These are phyloP conservation scores for Triangularia verruculosa DNA, from an alignment of 2,329 filamentous ascomycete genomes.

Conservation along the genomic window DNA sequence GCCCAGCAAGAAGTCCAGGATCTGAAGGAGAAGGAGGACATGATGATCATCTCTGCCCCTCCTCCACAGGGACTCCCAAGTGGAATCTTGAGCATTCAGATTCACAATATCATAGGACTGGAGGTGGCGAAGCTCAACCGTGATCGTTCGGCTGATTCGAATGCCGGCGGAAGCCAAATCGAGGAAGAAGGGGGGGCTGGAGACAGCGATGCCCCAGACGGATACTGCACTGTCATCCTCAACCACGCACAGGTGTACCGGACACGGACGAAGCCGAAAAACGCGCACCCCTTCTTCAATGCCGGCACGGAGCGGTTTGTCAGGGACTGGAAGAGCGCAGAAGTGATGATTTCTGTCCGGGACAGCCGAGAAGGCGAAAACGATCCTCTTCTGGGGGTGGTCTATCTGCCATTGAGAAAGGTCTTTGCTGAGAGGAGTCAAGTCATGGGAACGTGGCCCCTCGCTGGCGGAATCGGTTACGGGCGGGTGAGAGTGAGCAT, in stretches of 20 bases:
- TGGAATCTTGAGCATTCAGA: conserved; percentile 66
- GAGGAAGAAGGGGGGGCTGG: conserved; percentile 54
- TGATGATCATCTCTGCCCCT: conserved; percentile 66
- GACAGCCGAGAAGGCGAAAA: conserved; percentile 68
- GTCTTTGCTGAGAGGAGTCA: conserved; percentile 63
- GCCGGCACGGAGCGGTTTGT: conserved; percentile 72
- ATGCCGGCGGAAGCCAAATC: conserved; percentile 46
- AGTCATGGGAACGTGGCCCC: conserved; percentile 62
- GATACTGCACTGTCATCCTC: conserved; percentile 70
- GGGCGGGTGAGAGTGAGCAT: conserved; percentile 67
- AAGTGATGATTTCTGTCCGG: conserved; percentile 65
- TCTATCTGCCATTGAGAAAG: conserved; percentile 63
- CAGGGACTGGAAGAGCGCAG: conserved; percentile 63
- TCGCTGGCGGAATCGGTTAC: conserved; percentile 70
- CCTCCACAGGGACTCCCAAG: conserved; percentile 60
- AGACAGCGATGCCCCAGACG: conserved; percentile 56
- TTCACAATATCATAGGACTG: conserved; percentile 70
- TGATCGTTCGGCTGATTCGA: conserved; percentile 46
- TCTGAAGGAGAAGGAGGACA: conserved; percentile 57
- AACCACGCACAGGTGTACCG: conserved; percentile 69
- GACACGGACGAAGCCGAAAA: conserved; percentile 74
- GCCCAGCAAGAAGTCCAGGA: conserved; percentile 68
- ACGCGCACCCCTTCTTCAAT: conserved; percentile 75
- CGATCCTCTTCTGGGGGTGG: conserved; percentile 66
- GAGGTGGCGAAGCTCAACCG: conserved; percentile 61